These are phyloP conservation scores for Alternaria gaisen DNA, from an alignment of 2,329 filamentous ascomycete species.

Conservation along the genomic window DNA sequence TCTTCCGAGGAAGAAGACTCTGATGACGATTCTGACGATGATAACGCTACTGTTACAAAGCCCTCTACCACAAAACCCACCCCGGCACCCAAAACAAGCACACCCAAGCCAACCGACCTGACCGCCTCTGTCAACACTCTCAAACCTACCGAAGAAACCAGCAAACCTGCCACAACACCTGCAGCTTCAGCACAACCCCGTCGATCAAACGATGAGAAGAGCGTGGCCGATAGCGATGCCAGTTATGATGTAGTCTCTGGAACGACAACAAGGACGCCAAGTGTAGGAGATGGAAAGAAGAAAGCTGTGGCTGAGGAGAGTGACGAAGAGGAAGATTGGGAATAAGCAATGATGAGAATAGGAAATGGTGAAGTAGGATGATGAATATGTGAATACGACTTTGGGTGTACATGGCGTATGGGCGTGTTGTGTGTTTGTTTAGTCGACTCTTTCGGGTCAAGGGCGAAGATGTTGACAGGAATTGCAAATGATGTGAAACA, in stretches of 20 bases:
- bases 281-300: conserved; percentile 55
- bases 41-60: conserved; percentile 12
- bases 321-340: conserved; percentile 77
- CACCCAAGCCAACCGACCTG: conserved; percentile 23
- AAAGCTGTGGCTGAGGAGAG: conserved; percentile 63
- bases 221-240: conserved; percentile 89
- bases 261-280: conserved; percentile 77
- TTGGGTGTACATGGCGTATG: neutral
- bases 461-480: neutral
- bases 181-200: conserved; percentile 65
- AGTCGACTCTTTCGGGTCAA: neutral
- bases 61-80: neutral
- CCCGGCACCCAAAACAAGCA: neutral
- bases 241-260: conserved; percentile 91
- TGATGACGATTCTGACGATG: conserved; percentile 19
- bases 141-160: conserved; percentile 42
- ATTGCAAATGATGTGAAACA: neutral
- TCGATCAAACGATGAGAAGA: conserved; percentile 75
- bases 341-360: conserved; percentile 55
- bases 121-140: conserved; percentile 51
- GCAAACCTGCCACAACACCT: conserved; percentile 51
- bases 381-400: neutral
- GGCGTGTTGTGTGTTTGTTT: neutral
- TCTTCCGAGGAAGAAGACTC: conserved; percentile 23
- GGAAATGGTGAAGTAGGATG: neutral